These are phyloP conservation scores for Solanum appendiculatum DNA, from an alignment of 257 asterid genomes.

Conservation along the genomic window DNA sequence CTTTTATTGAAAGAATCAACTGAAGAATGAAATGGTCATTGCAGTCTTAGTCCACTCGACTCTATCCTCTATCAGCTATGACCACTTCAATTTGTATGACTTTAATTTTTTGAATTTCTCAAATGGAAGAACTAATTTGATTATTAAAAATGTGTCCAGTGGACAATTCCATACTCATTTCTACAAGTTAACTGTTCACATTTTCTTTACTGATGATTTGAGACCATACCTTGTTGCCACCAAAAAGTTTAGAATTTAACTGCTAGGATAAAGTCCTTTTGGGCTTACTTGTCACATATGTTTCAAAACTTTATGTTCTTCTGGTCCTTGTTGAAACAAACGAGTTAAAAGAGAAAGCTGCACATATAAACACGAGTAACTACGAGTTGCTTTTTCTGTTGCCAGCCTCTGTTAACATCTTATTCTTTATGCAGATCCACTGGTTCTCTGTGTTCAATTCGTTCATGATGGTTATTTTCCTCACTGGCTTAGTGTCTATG, in stretches of 20 bases:
- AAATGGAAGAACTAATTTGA: not conserved
- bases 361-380: not conserved
- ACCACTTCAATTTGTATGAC: not conserved
- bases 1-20: not conserved
- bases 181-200: not conserved
- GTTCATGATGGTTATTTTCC: conserved; percentile 81
- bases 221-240: not conserved
- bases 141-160: not conserved
- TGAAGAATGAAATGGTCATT: not conserved
- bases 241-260: not conserved
- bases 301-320: not conserved
- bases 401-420: not conserved
- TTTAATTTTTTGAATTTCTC: not conserved
- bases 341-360: not conserved
- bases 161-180: not conserved
- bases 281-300: not conserved
- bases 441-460: conserved; percentile 81
- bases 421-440: conserved; percentile 51
- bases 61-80: not conserved
- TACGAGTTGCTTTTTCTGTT: not conserved
- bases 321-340: not conserved
- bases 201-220: not conserved
- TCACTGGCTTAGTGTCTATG: conserved; percentile 74
- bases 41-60: not conserved
- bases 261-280: not conserved